Percentiles rank a stretch among this genome's conserved stretches.
Conservation (phyloP, 208 protist genomes). For the Leishmania aethiopica region DNA sequence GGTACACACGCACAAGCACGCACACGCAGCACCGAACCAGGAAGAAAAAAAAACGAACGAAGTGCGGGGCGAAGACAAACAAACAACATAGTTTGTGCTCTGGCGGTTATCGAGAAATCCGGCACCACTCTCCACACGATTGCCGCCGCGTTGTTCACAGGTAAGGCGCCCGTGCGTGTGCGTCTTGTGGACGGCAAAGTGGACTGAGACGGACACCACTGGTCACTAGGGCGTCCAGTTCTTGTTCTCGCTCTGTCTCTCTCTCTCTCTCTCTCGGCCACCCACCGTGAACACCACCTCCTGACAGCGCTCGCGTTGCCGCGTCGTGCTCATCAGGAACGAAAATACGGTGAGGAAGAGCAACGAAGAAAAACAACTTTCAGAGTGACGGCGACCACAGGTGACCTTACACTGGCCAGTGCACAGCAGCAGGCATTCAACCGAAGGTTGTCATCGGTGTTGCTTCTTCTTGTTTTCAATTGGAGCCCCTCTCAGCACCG, state of each 20-base stretch:
- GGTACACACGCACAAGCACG: neutral
- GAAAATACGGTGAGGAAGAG: neutral
- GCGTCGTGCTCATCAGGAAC: neutral
- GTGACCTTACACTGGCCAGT: neutral
- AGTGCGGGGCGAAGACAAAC: neutral
- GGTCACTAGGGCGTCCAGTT: neutral
- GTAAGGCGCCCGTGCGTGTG: neutral
- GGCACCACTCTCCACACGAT: neutral
- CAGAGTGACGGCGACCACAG: neutral
- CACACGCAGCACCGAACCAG: neutral
- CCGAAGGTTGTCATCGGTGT: neutral
- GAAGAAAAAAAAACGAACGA: neutral
- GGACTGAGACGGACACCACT: neutral
- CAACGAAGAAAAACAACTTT: neutral
- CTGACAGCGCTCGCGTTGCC: neutral
- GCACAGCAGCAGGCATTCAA: neutral
- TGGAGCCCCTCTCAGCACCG: neutral
- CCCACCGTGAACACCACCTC: neutral
- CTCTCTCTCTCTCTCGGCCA: neutral
- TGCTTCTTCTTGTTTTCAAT: neutral
- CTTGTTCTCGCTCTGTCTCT: neutral
- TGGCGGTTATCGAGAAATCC: neutral
- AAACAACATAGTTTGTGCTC: neutral
- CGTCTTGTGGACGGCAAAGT: neutral
- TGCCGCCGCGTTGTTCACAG: neutral